phyloP scores from a whole-genome alignment of 2,329 filamentous ascomycete species.

The Neopestalotiopsis rosae region DNA sequence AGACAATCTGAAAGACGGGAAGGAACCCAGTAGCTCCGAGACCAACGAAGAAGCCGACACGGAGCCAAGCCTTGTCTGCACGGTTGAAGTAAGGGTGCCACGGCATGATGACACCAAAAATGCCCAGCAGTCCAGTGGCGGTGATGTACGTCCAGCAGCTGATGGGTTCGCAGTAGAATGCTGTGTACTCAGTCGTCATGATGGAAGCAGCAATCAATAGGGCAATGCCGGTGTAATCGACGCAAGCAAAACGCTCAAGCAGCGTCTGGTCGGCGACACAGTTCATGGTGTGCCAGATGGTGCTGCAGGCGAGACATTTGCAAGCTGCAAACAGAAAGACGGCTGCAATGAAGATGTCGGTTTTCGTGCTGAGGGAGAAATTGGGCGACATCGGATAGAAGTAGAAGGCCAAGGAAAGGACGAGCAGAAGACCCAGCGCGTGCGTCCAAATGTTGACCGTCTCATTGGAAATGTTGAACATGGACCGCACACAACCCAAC shows the following conservation, averaged over 20 bases:
- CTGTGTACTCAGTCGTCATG: constrained; percentile 97
- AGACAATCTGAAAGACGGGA: constrained; percentile 82
- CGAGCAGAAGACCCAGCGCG: constrained; percentile 83
- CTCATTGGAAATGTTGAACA: constrained; percentile 89
- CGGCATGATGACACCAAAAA: constrained; percentile 87
- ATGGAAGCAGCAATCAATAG: constrained; percentile 94
- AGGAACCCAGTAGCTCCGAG: constrained; percentile 88
- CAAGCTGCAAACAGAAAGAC: constrained; percentile 96
- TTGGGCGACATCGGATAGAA: constrained; percentile 90
- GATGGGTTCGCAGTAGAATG: constrained; percentile 94
- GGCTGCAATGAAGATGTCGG: constrained; percentile 88
- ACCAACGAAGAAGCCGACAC: constrained; percentile 89
- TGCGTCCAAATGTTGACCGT: constrained; percentile 99
- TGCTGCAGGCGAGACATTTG: constrained; percentile 93
- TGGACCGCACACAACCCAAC: constrained; percentile 83
- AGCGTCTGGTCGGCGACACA: constrained; percentile 88
- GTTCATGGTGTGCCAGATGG: constrained; percentile 99
- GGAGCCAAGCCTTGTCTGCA: constrained; percentile 87
- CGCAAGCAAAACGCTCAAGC: constrained; percentile 94
- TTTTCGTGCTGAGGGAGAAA: constrained; percentile 84
- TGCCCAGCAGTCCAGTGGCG: constrained; percentile 78
- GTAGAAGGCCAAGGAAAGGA: constrained; percentile 90
- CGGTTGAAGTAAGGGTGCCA: constrained; percentile 98
- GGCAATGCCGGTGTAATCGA: constrained; percentile 98
- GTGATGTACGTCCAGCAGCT: constrained; percentile 87